Conservation (phyloP, 2,329 filamentous ascomycete species). For the Stachybotrys echinatus region DNA sequence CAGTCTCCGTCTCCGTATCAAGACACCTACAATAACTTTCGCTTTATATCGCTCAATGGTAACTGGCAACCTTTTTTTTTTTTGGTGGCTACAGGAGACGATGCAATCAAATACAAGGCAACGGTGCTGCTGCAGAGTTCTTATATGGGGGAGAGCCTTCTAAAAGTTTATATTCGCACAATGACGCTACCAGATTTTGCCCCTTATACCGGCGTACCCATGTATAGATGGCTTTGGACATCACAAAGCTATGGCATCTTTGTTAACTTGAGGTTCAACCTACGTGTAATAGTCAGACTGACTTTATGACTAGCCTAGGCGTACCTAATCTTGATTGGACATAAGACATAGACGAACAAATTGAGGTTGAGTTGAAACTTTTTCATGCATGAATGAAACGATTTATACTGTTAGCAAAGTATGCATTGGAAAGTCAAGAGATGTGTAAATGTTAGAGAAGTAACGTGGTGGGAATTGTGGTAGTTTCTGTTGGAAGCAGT, state of each 20-base stretch:
- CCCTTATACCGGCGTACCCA: background rate
- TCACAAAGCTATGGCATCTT: background rate
- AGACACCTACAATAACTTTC: background rate
- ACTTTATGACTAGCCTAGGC: too few relatives aligned
- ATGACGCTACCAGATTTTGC: background rate
- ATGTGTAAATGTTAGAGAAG: background rate
- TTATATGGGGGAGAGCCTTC: background rate
- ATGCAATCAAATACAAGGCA: background rate
- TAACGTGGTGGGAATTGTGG: background rate
- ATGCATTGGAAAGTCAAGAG: background rate
- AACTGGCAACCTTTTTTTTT: background rate
- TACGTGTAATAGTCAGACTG: background rate
- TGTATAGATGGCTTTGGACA: background rate
- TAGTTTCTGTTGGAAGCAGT: background rate
- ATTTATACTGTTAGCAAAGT: background rate
- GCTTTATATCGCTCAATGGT: background rate
- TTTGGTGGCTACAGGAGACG: background rate
- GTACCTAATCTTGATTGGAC: background rate
- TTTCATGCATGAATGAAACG: background rate
- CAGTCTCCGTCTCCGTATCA: background rate
- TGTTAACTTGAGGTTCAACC: background rate
- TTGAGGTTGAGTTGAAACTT: background rate
- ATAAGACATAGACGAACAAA: background rate
- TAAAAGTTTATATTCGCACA: background rate
- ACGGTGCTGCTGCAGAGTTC: background rate